Base-by-base conservation (phyloP, 2,329 filamentous ascomycete genomes). In the Ilyonectria mors-panacis region DNA sequence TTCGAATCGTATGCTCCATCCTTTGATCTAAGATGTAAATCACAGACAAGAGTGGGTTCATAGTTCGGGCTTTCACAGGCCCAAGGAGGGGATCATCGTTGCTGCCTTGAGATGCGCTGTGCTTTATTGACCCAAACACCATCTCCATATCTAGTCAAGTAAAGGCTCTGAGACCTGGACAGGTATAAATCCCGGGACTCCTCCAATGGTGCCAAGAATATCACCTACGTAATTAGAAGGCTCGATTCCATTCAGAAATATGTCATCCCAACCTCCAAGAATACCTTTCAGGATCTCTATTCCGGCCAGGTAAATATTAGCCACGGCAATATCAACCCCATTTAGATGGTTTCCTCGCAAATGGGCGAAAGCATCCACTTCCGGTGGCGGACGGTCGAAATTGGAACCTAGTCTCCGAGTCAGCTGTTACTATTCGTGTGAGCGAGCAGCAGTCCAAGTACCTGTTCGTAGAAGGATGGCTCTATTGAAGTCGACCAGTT, bases 321-420 rank as follows among this genome's bases (percentile, higher is more conserved):
- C 50, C 17, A 67, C 28, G 5, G 60, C 53, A 57, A 63, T 54
- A 30, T 44, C 21, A 17, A 71, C 57, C 3, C 69, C 69, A 15
- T 66, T 66, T n/a, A 55, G 35, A 37, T 71, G 59, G 35, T 65
- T 35, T 23, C 45, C 26, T 12, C 59, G 63, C 8, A 68, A 62
- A 45, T 69, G 69, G 1, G 65, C 42, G 1, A 66, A 12, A 6
- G 45, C 51, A n/a, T 59, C 60, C 9, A 53, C 30, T 4, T 54
- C 62, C 1, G 67, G 68, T 3, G 69, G 67, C n/a, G 65, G 67
- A n/a, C 69, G 67, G 13, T 71, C 69, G 30, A 71, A 71, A 51
- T 71, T 69, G 6, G 69, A 67, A 6, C 63, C 66, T 65, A 21
- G 19, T 6, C 12, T 54, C 21, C 6, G 17, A 8, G 53, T 59